These are phyloP conservation scores for Penicillium sp. DNA, from an alignment of 2,329 filamentous ascomycete species.

Conservation along the genomic window DNA sequence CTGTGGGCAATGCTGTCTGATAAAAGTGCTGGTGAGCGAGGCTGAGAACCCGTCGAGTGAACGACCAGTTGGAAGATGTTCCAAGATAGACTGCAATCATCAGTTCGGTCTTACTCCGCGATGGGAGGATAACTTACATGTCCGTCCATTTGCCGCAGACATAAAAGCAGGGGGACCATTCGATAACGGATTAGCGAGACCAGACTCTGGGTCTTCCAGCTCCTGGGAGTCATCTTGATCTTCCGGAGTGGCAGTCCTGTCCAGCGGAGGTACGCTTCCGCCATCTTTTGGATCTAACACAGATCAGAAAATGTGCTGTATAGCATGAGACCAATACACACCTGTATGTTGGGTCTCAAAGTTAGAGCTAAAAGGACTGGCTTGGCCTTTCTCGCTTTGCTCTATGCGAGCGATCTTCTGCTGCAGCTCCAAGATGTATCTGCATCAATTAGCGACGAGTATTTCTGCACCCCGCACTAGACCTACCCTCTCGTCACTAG, in stretches of 20 bases:
- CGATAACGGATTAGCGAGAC: conserved; percentile 48
- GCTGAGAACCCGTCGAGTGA: conserved; percentile 23
- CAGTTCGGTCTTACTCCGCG: conserved; percentile 1
- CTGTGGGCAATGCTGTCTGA: conserved; percentile 40
- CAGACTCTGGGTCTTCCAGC: conserved; percentile 31
- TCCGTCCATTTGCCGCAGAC: conserved; percentile 43
- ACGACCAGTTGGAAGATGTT: conserved; percentile 27
- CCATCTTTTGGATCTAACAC: conserved; percentile 17
- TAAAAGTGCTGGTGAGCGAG: conserved; percentile 25
- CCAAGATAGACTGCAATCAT: conserved; percentile 29
- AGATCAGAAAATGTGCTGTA: conserved; percentile 1
- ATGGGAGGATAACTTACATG: conserved; percentile 37
- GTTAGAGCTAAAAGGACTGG: conserved; percentile 21
- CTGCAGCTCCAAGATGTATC: conserved; percentile 41
- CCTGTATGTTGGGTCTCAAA: conserved; percentile 13
- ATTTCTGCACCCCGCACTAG: neutral
- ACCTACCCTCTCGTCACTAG: conserved; percentile 50
- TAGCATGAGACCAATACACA: conserved; percentile 1
- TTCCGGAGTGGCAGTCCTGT: conserved; percentile 11
- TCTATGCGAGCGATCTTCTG: conserved; percentile 29
- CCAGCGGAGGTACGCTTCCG: conserved; percentile 20
- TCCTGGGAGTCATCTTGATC: conserved; percentile 18
- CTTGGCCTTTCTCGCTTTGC: conserved; percentile 15
- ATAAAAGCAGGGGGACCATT: conserved; percentile 46
- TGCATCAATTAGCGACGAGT: conserved; percentile 15